A percentile compares a stretch with the other conserved stretches of the same genome.
These are phyloP conservation scores for Hypoxylon rubiginosum DNA, from an alignment of 2,329 filamentous ascomycete species.

Conservation along the genomic window DNA sequence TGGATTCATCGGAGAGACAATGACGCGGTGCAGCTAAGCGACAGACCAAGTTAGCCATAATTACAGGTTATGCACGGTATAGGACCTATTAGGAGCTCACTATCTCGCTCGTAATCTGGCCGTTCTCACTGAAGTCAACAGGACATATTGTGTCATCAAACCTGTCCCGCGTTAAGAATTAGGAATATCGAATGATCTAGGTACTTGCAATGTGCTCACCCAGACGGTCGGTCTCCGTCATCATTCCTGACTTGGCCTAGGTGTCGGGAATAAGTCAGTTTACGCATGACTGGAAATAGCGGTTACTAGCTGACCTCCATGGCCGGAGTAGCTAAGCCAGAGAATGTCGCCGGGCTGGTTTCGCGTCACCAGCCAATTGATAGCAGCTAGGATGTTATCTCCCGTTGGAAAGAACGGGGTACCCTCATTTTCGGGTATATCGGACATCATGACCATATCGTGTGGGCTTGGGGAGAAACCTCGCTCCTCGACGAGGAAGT, in stretches of 20 bases:
- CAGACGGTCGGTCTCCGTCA: conserved; percentile 56
- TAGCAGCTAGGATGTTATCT: conserved; percentile 60
- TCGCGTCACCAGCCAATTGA: conserved; percentile 67
- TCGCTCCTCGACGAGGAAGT: conserved; percentile 55
- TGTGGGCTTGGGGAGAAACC: conserved; percentile 52
- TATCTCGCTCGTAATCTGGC: conserved; percentile 66
- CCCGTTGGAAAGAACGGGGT: conserved; percentile 53
- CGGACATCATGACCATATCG: conserved; percentile 55
- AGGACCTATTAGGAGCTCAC: conserved; percentile 36
- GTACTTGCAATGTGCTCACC: conserved; percentile 35
- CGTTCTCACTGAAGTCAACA: conserved; percentile 64
- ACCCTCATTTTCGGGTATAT: conserved; percentile 51
- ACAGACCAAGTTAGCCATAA: conserved; percentile 6
- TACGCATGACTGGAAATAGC: neutral
- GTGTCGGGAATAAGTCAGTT: conserved; percentile 15
- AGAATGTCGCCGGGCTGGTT: conserved; percentile 64
- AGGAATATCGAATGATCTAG: neutral
- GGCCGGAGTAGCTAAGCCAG: conserved; percentile 71
- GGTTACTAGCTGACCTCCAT: conserved; percentile 59
- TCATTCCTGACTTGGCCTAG: conserved; percentile 62
- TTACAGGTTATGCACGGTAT: neutral
- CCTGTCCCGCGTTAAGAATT: conserved; percentile 35
- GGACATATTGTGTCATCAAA: conserved; percentile 67
- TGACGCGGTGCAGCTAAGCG: conserved; percentile 60
- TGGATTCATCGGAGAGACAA: conserved; percentile 65